These are phyloP conservation scores for Lathyrus tuberosus DNA, from an alignment of 306 rosid genomes.

Conservation along the genomic window DNA sequence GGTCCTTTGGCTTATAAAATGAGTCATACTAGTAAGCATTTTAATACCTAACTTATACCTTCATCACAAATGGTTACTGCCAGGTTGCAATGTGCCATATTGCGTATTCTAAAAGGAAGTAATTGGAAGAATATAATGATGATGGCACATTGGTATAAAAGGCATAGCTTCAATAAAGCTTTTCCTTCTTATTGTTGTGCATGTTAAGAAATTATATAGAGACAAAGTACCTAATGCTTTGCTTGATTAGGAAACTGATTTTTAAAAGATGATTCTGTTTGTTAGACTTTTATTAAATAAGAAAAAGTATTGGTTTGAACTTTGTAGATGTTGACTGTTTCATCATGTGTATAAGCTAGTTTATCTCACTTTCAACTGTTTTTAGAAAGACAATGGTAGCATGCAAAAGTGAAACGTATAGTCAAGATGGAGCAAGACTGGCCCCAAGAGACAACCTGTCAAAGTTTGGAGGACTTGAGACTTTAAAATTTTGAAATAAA, in stretches of 20 bases:
- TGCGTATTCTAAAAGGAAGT: not conserved
- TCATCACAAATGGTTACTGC: not conserved
- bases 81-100: not conserved
- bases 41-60: no score
- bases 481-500: no score
- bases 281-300: not conserved
- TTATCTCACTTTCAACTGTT: conserved; percentile 1
- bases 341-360: not conserved
- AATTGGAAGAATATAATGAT: not conserved
- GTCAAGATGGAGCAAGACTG: no score
- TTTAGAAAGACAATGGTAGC: not conserved
- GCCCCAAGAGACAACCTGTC: no score
- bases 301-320: not conserved
- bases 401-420: not conserved
- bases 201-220: not conserved
- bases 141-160: not conserved
- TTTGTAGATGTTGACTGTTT: not conserved
- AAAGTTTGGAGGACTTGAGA: no score
- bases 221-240: conserved; percentile 37
- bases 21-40: no score
- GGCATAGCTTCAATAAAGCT: not conserved
- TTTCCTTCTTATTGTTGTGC: not conserved
- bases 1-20: not conserved
- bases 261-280: not conserved
- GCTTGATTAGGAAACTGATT: conserved; percentile 21